A percentile compares a stretch with the other conserved stretches of the same genome.
phyloP scores from a whole-genome alignment of 495 filamentous ascomycete species.

The Penicillium cinerascens region DNA sequence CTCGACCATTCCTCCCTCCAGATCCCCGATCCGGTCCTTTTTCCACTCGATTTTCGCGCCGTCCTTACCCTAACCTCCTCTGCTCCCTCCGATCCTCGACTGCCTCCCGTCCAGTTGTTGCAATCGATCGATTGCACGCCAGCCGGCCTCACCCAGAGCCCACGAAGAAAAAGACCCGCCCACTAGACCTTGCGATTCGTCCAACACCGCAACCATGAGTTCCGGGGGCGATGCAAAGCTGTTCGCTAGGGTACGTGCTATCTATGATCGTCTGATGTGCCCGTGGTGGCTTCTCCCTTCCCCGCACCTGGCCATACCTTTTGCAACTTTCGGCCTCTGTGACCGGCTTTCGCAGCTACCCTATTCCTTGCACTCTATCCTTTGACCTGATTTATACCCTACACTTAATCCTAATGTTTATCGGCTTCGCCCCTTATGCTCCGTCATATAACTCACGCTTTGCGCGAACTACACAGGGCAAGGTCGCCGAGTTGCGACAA shows the following conservation, averaged over 20 bases:
- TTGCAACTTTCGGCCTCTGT: slow-evolving; percentile 4
- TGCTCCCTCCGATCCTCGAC: neutral
- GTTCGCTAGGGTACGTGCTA: slow-evolving; percentile 88
- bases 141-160: slow-evolving; percentile 2
- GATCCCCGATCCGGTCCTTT: neutral
- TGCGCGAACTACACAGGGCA: slow-evolving; percentile 67
- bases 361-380: neutral
- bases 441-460: slow-evolving; percentile 35
- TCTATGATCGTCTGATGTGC: slow-evolving; percentile 17
- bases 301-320: slow-evolving; percentile 18
- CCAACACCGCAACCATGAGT: slow-evolving; percentile 53
- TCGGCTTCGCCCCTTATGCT: slow-evolving; percentile 31
- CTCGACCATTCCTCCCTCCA: slow-evolving; percentile 7
- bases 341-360: slow-evolving; percentile 2
- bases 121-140: slow-evolving; percentile 15
- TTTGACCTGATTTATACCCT: slow-evolving; percentile 5
- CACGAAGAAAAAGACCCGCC: slow-evolving; percentile 8
- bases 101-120: slow-evolving; percentile 1
- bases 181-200: slow-evolving; percentile 16
- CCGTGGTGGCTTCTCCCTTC: slow-evolving; percentile 13
- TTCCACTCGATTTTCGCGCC: slow-evolving; percentile 2
- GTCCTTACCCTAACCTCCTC: neutral
- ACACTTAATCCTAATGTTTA: slow-evolving; percentile 26
- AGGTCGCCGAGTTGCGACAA: slow-evolving; percentile 93
- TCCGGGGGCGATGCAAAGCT: slow-evolving; percentile 96